phyloP scores from a whole-genome alignment of 495 filamentous ascomycete genomes.

The Pseudomonodictys pantanalensis region DNA sequence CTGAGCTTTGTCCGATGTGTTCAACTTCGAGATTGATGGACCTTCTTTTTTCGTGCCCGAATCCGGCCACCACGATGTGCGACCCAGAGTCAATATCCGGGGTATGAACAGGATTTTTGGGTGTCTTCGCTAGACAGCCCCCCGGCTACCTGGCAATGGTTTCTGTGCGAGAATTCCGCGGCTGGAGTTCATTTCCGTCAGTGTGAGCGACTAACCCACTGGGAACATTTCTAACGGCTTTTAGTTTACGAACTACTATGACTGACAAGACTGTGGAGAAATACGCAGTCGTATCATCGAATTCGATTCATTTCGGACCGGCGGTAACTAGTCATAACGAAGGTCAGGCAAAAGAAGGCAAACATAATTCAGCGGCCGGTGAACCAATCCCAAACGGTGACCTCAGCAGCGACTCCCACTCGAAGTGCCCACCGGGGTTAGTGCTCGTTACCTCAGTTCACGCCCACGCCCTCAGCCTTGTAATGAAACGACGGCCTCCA shows the following conservation, averaged over 20 bases:
- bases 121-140: background rate
- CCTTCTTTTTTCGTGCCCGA: conserved; percentile 2
- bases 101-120: background rate
- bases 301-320: background rate
- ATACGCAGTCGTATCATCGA: background rate
- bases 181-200: too few relatives aligned
- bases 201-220: too few relatives aligned
- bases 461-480: background rate
- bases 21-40: background rate
- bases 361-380: background rate
- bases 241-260: too few relatives aligned
- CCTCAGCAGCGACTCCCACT: background rate
- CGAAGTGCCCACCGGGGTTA: background rate
- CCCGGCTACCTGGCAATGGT: background rate
- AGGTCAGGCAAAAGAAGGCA: background rate
- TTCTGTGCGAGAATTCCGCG: background rate
- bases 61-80: background rate
- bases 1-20: background rate
- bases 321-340: background rate
- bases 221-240: too few relatives aligned
- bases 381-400: background rate
- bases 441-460: background rate
- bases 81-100: background rate
- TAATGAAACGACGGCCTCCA: background rate
- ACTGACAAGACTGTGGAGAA: background rate